Percentiles rank a stretch among this genome's conserved stretches.
Conservation (phyloP, 73 alveolate genomes). For the Stentor coeruleus region DNA sequence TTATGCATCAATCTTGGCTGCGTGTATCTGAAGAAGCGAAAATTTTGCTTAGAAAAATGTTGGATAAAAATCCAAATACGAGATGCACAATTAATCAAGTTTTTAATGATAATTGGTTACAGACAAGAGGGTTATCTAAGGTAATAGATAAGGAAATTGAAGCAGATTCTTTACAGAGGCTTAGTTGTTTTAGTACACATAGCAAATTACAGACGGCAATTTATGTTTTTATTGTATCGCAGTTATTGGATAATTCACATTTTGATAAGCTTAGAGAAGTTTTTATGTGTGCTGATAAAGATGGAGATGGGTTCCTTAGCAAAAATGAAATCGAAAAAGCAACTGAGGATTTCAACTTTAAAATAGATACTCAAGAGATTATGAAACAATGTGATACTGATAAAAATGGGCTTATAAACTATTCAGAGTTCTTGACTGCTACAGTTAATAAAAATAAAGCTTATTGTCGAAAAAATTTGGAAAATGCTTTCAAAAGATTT, state of each 20-base stretch:
- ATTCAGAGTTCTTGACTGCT: neutral
- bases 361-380: neutral
- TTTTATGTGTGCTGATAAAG: neutral
- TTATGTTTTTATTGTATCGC: neutral
- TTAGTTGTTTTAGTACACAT: neutral
- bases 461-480: neutral
- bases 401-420: neutral
- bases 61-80: neutral
- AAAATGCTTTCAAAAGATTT: neutral
- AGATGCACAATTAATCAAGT: neutral
- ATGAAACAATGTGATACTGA: neutral
- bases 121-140: neutral
- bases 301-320: neutral
- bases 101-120: neutral
- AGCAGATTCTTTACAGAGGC: neutral
- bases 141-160: neutral
- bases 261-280: neutral
- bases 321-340: neutral
- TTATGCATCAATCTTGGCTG: neutral
- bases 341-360: neutral
- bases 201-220: neutral
- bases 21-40: slow-evolving; percentile 2
- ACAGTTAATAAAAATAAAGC: neutral
- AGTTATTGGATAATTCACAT: neutral
- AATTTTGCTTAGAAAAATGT: neutral